Conservation (phyloP, 805 yeast genomes). For the Ogataea degrootiae region DNA sequence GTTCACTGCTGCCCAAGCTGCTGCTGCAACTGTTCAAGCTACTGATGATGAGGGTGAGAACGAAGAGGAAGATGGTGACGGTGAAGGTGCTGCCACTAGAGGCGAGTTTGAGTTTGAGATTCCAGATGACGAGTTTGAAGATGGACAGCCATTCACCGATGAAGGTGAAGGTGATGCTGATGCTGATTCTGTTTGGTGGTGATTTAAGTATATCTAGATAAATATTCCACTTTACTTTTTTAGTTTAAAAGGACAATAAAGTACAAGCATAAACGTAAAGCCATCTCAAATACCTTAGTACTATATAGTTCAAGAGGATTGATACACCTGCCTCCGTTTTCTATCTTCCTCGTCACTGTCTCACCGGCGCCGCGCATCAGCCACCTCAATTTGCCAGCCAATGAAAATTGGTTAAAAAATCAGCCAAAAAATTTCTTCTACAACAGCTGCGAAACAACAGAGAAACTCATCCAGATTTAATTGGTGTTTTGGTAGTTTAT, state of each 20-base stretch:
- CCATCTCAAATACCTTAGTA: no score
- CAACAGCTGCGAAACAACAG: neutral
- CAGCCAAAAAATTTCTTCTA: conserved; percentile 4
- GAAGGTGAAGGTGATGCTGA: neutral
- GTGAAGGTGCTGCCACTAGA: conserved; percentile 17
- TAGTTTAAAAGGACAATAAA: no score
- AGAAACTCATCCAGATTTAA: neutral
- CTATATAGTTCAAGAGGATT: neutral
- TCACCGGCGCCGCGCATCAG: neutral
- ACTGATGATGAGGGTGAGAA: conserved; percentile 9
- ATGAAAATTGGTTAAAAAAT: conserved; percentile 14
- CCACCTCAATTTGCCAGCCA: conserved; percentile 6
- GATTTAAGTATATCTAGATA: no score
- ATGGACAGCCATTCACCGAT: neutral
- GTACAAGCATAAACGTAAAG: no score
- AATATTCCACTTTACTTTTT: no score
- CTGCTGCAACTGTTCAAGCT: neutral
- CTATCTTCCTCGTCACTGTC: no score
- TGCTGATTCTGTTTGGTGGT: no score
- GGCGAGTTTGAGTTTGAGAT: conserved; percentile 7
- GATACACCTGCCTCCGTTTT: neutral
- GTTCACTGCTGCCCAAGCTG: no score
- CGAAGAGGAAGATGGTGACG: conserved; percentile 2
- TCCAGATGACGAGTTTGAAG: conserved; percentile 4
- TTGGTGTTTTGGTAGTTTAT: neutral